Evolutionary conservation across 306 rosid species (phyloP).

Genomic region (Gillenia trifoliata): DNA sequence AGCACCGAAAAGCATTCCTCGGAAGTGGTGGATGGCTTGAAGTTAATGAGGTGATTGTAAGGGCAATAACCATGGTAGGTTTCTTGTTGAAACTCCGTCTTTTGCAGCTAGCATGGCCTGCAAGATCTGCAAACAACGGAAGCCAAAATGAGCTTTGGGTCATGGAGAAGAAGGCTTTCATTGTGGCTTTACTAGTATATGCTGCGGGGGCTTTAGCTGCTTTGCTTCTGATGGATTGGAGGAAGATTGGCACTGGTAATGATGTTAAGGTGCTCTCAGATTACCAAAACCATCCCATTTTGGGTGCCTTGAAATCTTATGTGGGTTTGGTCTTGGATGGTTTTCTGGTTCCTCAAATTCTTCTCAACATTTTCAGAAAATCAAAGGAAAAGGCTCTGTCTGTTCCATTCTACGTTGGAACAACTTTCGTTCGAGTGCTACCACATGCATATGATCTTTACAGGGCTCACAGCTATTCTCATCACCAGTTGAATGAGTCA

Average conservation of each 20-base stretch:
- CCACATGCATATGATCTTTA: conserved; percentile 58
- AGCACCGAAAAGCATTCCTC: conserved; percentile 11
- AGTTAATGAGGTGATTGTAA: conserved; percentile 37
- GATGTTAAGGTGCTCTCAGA: conserved; percentile 35
- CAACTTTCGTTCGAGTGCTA: conserved; percentile 34
- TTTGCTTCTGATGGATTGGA: background rate
- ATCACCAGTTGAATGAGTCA: background rate
- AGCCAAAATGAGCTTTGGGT: conserved; percentile 18
- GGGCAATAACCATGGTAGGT: conserved; percentile 42
- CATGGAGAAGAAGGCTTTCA: conserved; percentile 34
- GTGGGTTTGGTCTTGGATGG: background rate
- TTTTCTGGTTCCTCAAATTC: background rate
- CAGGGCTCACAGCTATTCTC: conserved; percentile 14
- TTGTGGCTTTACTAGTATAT: conserved; percentile 21
- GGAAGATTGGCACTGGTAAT: conserved; percentile 6
- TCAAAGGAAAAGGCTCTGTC: background rate
- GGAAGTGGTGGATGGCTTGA: conserved; percentile 38
- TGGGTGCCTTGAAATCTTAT: background rate
- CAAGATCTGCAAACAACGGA: conserved; percentile 24
- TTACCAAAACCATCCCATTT: conserved; percentile 9
- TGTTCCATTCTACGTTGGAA: background rate
- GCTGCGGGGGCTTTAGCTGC: background rate
- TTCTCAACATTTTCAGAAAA: background rate
- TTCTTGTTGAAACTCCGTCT: conserved; percentile 46
- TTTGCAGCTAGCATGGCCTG: conserved; percentile 39